Evolutionary conservation across 2,329 filamentous ascomycete genomes (phyloP).

Genomic region (Pseudocercospora macadamiae): DNA sequence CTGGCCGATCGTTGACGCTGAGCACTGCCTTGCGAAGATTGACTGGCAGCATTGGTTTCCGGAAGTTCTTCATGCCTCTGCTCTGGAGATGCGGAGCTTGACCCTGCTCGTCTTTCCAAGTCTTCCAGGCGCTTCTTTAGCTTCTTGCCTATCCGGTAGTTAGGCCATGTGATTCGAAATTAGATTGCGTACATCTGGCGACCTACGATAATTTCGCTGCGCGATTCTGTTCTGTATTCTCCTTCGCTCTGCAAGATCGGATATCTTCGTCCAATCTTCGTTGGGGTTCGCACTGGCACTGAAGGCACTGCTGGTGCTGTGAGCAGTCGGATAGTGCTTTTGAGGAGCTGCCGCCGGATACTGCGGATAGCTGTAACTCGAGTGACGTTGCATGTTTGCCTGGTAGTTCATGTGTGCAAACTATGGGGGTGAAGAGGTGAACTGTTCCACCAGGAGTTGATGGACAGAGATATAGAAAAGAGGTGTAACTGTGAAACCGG

Average conservation of each 20-base stretch:
- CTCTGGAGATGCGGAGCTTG: slow-evolving; percentile 63
- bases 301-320: slow-evolving; percentile 90
- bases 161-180: slow-evolving; percentile 19
- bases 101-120: slow-evolving; percentile 75
- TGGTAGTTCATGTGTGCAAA: slow-evolving; percentile 30
- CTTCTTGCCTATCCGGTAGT: slow-evolving; percentile 71
- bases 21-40: slow-evolving; percentile 1
- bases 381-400: slow-evolving; percentile 48
- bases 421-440: not conserved
- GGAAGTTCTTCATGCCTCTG: slow-evolving; percentile 59
- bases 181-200: not conserved
- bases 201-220: slow-evolving; percentile 90
- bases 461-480: slow-evolving; percentile 9
- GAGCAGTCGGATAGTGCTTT: slow-evolving; percentile 67
- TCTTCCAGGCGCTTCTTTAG: slow-evolving; percentile 87
- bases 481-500: slow-evolving; percentile 17
- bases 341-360: slow-evolving; percentile 48
- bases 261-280: slow-evolving; percentile 99
- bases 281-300: slow-evolving; percentile 92
- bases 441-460: not conserved
- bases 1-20: slow-evolving; percentile 33
- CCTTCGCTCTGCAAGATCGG: slow-evolving; percentile 89
- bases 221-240: slow-evolving; percentile 97
- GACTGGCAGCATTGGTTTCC: slow-evolving; percentile 23
- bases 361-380: slow-evolving; percentile 47